Base-by-base conservation (phyloP, 2,329 filamentous ascomycete genomes). In the Lachnellula hyalina region DNA sequence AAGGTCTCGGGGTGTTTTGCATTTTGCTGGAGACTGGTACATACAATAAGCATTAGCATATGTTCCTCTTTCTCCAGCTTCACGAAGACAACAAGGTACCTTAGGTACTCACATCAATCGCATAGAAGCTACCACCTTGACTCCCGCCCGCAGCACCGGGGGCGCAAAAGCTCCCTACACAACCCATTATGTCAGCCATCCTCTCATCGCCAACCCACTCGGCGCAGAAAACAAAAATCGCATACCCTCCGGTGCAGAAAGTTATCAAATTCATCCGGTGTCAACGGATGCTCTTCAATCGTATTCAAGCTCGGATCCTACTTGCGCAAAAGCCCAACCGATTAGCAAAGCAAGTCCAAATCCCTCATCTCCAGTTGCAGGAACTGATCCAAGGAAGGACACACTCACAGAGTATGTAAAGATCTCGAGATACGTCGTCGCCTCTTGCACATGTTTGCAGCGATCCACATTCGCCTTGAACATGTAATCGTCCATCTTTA, bases 1-100 rank as follows among this genome's bases (percentile, higher is more conserved):
- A 86, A 86, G 0, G 83, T 85, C 48, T 85, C 77, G 14, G 75
- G 73, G 49, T 85, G 71, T 53, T 75, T 70, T 46, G 80, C 81
- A 61, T 82, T 61, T 45, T 57, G 44, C 32, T 66, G 64, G 34
- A 66, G 53, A 28, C 64, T 61, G 41, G 41, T 19, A 44, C 17
- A 40, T 28, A 21, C 14, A 14, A 32, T 2, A 9, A 23, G 19
- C 15, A 38, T 46, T 35, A 52, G 44, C 17, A n/a, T 47, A 7
- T 28, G 32, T 47, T 4, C 6, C 28, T 47, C 23, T 32, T 35
- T 14, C 28, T 32, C 28, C 9, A 32, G 28, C 28, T 32, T 32
- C 28, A 32, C 28, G 28, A 47, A 8, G 45, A 12, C 12, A n/a
- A 46, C 5, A 19, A 36, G 4, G 9, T 15, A n/a, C 49, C 17